Base-by-base conservation (phyloP, 164 flowering plant species). In the Tetracentron sinense region DNA sequence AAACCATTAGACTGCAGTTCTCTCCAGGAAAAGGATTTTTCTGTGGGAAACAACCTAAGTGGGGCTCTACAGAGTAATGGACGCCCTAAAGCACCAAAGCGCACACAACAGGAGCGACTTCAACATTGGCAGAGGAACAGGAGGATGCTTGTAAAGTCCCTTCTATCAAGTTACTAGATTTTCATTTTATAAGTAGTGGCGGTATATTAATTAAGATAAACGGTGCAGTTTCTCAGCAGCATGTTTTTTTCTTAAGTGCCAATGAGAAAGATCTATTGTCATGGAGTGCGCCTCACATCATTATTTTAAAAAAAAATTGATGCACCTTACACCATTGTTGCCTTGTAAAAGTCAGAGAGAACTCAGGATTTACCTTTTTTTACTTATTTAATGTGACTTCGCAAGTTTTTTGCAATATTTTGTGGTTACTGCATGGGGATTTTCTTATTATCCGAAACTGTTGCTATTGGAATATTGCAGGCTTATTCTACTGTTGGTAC, bases 401-500 rank as follows among this genome's bases (percentile, higher is more conserved):
- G n/a, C n/a, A n/a, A n/a, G n/a, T n/a, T n/a, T n/a, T n/a, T n/a
- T 38, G 44, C 44, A 38, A 12, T 8, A 14, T 52, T 33, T 52
- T 29, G 1, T 44, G 52, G 54, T 42, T 31, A 28, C 49, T 49
- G 31, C 35, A 35, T 52, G 27, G n/a, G 31, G 22, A n/a, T 7
- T 55, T 19, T 62, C 20, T 33, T 7, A 59, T 53, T 62, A 20
- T 46, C 20, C 44, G 53, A 64, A 49, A 49, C 44, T 28, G 42
- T 53, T 6, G 58, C 16, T 56, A 23, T 60, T 70, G 42, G 65
- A 15, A 63, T 56, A 31, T 20, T 82, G 69, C 76, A 90, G 97
- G 98, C 98, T 35, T 92, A 88, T 79, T 92, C 98, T 61, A 92
- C 98, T 57, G 98, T 93, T 81, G 98, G 98, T 65, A 93, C 98